phyloP scores from a whole-genome alignment of 805 yeast species.

The Yamadazyma olivae region DNA sequence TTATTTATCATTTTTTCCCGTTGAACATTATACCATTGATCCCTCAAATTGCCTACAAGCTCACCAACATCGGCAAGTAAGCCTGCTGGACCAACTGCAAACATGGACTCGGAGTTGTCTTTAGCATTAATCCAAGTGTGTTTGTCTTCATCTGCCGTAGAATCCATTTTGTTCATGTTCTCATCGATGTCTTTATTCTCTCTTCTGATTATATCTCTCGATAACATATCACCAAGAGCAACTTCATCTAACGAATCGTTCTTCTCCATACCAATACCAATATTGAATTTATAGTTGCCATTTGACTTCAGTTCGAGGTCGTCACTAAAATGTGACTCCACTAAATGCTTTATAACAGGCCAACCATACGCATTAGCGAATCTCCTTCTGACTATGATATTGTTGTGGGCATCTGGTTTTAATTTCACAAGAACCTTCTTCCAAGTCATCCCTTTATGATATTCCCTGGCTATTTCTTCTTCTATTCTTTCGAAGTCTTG shows the following conservation, averaged over 20 bases:
- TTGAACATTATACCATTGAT: conserved; percentile 23
- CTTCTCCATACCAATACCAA: conserved; percentile 4
- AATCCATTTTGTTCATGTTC: conserved; percentile 13
- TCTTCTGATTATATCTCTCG: conserved; percentile 32
- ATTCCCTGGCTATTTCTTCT: conserved; percentile 82
- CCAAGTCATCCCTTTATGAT: conserved; percentile 87
- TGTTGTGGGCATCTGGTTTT: conserved; percentile 93
- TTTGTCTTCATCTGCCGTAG: conserved; percentile 11
- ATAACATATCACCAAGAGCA: conserved; percentile 25
- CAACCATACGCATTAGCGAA: conserved; percentile 95
- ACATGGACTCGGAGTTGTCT: conserved; percentile 39
- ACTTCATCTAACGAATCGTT: conserved; percentile 24
- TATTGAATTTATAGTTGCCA: background rate
- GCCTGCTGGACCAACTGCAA: conserved; percentile 69
- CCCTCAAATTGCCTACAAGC: conserved; percentile 45
- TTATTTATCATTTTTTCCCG: background rate
- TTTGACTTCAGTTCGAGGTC: conserved; percentile 15
- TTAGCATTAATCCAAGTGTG: conserved; percentile 50
- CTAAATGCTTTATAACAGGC: conserved; percentile 85
- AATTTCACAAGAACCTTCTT: conserved; percentile 83
- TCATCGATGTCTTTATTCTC: conserved; percentile 35
- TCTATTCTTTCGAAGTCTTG: conserved; percentile 48
- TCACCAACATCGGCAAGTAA: conserved; percentile 63
- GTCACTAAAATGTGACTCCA: conserved; percentile 55
- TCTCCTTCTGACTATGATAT: conserved; percentile 81